Conservation (phyloP, 1,284 basidiomycete species). For the Naganishia sp. region DNA sequence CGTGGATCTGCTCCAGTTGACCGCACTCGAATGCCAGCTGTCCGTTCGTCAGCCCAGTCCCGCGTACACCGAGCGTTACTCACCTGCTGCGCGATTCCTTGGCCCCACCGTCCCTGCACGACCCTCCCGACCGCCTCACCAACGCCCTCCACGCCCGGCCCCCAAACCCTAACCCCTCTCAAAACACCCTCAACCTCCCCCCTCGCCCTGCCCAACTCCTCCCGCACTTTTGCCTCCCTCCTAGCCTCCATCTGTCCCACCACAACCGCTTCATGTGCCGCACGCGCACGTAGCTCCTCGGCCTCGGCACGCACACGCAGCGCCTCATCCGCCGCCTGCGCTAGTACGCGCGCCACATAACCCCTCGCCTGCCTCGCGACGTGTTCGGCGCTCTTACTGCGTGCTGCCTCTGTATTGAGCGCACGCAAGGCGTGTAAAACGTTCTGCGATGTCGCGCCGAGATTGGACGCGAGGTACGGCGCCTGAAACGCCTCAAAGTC, state of each 20-base stretch:
- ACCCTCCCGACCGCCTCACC: slow-evolving; percentile 61
- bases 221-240: slow-evolving; percentile 57
- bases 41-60: not conserved
- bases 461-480: slow-evolving; percentile 43
- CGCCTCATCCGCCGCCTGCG: slow-evolving; percentile 24
- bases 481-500: slow-evolving; percentile 44
- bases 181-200: slow-evolving; percentile 61
- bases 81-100: slow-evolving; percentile 67
- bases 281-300: slow-evolving; percentile 30
- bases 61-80: slow-evolving; percentile 34
- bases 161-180: slow-evolving; percentile 66
- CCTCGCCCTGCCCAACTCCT: slow-evolving; percentile 59
- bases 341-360: slow-evolving; percentile 39
- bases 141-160: slow-evolving; percentile 70
- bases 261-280: slow-evolving; percentile 38
- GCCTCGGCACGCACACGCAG: not conserved
- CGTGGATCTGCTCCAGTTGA: slow-evolving; percentile 62
- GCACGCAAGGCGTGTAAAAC: slow-evolving; percentile 10
- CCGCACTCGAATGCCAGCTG: slow-evolving; percentile 73
- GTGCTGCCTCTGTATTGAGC: not conserved
- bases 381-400: not conserved
- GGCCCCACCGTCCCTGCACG: slow-evolving; percentile 64
- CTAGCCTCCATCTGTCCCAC: slow-evolving; percentile 43
- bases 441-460: slow-evolving; percentile 34
- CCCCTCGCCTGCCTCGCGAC: slow-evolving; percentile 36